Evolutionary conservation across 2,329 filamentous ascomycete genomes (phyloP), one percentile per base, ranked within the genome.

Genomic region (Camptophora hylomeconis): DNA sequence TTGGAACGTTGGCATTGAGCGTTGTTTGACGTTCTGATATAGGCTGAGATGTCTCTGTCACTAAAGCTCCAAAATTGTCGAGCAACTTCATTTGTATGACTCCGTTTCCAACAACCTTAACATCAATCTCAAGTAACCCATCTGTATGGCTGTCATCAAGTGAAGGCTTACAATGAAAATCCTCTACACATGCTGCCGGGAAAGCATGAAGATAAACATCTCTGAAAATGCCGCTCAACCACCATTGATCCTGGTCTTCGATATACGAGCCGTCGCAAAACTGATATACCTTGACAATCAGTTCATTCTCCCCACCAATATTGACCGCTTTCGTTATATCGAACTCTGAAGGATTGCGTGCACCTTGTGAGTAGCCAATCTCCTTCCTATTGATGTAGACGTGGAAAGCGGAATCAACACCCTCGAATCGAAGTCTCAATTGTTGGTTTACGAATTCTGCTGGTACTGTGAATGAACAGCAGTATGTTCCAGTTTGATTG

Each of bases 341-440:
- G 40, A 80, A 81, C 45, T 82, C 77, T 5, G 71, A 64, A 0
- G 76, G 63, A 40, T 81, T 81, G 20, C 76, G 61, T 7, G 69
- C 69, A 1, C 76, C 77, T 44, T 81, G 75, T 3, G 69, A 69
- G 42, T 80, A 81, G 2, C 77, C 77, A 2, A 80, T 56, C 19
- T 72, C 53, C 10, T 56, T 46, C 0, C 72, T 72, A 38, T 81
- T 81, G 5, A 81, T 53, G 63, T 67, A 80, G 7, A 80, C 52
- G 47, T 80, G 74, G 42, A 75, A 81, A 0, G 75, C 71, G 42
- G 72, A 75, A 42, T 81, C 76, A 0, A 81, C 75, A 2, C 77
- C 77, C 31, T 81, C 76, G 36, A 80, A 81, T 7, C 76, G 60
- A 13, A 81, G 53, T 10, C 74, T 60, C 11, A 80, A 51, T 39